phyloP scores from a whole-genome alignment of 2,329 filamentous ascomycete species.

The Ceratocystiopsis sp. region DNA sequence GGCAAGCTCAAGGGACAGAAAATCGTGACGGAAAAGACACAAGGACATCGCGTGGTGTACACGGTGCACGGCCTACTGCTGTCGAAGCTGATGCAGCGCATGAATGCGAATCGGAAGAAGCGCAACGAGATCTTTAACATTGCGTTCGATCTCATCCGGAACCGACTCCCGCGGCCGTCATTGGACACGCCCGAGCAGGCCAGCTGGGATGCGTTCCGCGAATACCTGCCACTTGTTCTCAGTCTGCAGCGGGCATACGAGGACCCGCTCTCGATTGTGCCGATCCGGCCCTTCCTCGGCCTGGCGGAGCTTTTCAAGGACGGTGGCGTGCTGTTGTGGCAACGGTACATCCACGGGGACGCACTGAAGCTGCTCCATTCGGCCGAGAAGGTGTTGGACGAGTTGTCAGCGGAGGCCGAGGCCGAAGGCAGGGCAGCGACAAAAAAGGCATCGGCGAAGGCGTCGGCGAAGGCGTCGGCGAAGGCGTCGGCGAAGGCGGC shows the following conservation, averaged over 20 bases:
- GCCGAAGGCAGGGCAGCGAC: neutral
- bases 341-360: slow-evolving; percentile 6
- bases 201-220: slow-evolving; percentile 8
- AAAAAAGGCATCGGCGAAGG: too few species aligned
- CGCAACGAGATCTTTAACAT: slow-evolving; percentile 6
- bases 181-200: slow-evolving; percentile 7
- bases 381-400: slow-evolving; percentile 6
- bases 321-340: slow-evolving; percentile 8
- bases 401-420: neutral
- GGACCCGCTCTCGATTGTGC: slow-evolving; percentile 7
- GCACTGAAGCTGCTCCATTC: slow-evolving; percentile 7
- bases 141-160: slow-evolving; percentile 6
- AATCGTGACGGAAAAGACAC: slow-evolving; percentile 4
- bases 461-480: slow-evolving; percentile 2
- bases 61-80: slow-evolving; percentile 6
- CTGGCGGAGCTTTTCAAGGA: slow-evolving; percentile 9
- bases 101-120: slow-evolving; percentile 5
- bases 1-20: slow-evolving; percentile 8
- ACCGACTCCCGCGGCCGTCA: slow-evolving; percentile 6
- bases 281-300: slow-evolving; percentile 5
- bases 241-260: slow-evolving; percentile 8
- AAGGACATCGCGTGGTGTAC: slow-evolving; percentile 5
- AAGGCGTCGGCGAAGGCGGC: neutral
- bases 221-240: slow-evolving; percentile 8
- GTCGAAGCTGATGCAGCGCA: slow-evolving; percentile 4